A percentile compares a stretch with the other conserved stretches of the same genome.
These are phyloP conservation scores for Furcasterigmium sp. DNA, from an alignment of 2,329 filamentous ascomycete species.

Conservation along the genomic window DNA sequence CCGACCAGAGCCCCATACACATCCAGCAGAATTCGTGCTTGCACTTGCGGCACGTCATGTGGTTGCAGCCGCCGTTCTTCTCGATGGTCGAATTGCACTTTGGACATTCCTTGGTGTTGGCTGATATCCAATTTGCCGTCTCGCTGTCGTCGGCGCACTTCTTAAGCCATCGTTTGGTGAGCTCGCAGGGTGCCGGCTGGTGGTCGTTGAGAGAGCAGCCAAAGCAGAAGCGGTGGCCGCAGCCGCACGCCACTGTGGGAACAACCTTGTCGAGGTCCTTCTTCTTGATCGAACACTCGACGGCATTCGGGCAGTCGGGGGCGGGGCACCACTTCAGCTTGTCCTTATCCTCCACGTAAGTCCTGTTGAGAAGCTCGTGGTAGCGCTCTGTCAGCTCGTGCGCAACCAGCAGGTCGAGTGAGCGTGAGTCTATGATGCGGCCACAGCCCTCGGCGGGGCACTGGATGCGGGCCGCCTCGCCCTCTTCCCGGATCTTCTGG, in stretches of 20 bases:
- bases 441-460: slow-evolving; percentile 86
- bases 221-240: slow-evolving; percentile 89
- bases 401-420: slow-evolving; percentile 70
- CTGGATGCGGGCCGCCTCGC: slow-evolving; percentile 90
- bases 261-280: slow-evolving; percentile 82
- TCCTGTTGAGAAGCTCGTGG: slow-evolving; percentile 79
- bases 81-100: slow-evolving; percentile 96
- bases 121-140: slow-evolving; percentile 98
- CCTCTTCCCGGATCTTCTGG: slow-evolving; percentile 93
- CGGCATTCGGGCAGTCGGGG: slow-evolving; percentile 90
- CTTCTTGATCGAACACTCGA: slow-evolving; percentile 84
- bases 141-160: slow-evolving; percentile 98
- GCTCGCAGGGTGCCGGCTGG: slow-evolving; percentile 82
- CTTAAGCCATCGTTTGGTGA: slow-evolving; percentile 95
- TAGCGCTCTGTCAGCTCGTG: slow-evolving; percentile 60
- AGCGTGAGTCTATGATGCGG: slow-evolving; percentile 85
- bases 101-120: slow-evolving; percentile 97
- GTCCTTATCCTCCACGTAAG: slow-evolving; percentile 96
- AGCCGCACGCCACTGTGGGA: slow-evolving; percentile 81
- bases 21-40: slow-evolving; percentile 99
- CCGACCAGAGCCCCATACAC: slow-evolving; percentile 98
- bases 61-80: slow-evolving; percentile 97
- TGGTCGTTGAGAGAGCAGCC: slow-evolving; percentile 87
- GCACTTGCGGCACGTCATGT: slow-evolving; percentile 96
- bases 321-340: slow-evolving; percentile 96